phyloP scores from a whole-genome alignment of 2,329 filamentous ascomycete species.

The Scedosporium dehoogii region DNA sequence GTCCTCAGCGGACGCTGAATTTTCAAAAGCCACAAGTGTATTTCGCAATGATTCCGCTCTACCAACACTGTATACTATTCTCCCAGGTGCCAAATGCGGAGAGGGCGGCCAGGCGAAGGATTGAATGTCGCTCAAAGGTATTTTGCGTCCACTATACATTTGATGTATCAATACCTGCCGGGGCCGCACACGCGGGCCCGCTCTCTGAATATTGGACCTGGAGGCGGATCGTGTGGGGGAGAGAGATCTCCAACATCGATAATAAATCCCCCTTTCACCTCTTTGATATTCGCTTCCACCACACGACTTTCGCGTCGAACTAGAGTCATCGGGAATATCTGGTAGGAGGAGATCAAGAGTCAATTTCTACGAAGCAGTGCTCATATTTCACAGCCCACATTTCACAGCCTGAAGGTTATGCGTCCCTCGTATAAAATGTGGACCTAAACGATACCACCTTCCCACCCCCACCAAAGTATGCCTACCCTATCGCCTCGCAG shows the following conservation, averaged over 20 bases:
- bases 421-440: background rate
- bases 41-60: background rate
- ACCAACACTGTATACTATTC: background rate
- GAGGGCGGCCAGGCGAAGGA: background rate
- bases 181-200: too few relatives aligned
- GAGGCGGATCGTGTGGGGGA: too few relatives aligned
- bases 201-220: too few relatives aligned
- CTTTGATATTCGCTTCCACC: background rate
- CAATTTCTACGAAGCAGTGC: background rate
- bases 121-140: background rate
- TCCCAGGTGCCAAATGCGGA: background rate
- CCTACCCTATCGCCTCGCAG: background rate
- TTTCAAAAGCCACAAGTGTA: background rate
- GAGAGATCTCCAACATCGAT: background rate
- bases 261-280: background rate
- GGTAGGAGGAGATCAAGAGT: background rate
- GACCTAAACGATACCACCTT: constrained; percentile 1
- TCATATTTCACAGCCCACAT: too few relatives aligned
- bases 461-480: background rate
- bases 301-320: background rate
- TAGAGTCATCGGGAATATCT: background rate
- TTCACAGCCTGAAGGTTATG: too few relatives aligned
- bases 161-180: background rate
- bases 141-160: background rate
- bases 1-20: background rate